A percentile compares a stretch with the other conserved stretches of the same genome.
phyloP scores from a whole-genome alignment of 2,329 filamentous ascomycete species.

The Talaromyces sp. region DNA sequence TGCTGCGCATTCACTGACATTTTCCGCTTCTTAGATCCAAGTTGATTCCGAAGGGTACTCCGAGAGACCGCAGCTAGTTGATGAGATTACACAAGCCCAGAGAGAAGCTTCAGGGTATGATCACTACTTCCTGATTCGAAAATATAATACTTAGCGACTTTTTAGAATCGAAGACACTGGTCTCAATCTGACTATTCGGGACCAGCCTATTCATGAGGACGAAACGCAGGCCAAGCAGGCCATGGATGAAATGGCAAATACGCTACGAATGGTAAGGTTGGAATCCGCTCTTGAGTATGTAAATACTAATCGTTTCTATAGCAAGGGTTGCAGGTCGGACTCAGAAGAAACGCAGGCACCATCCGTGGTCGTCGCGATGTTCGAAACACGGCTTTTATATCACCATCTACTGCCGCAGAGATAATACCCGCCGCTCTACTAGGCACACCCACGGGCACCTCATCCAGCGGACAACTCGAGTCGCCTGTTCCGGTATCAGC shows the following conservation, averaged over 20 bases:
- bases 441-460: conserved; percentile 2
- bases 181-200: conserved; percentile 48
- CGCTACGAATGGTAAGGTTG: conserved; percentile 40
- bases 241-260: conserved; percentile 48
- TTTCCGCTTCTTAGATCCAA: conserved; percentile 23
- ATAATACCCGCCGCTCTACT: conserved; percentile 21
- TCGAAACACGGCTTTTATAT: conserved; percentile 63
- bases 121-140: too few species aligned
- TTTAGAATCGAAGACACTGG: conserved; percentile 41
- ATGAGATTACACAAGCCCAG: conserved; percentile 45
- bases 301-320: conserved; percentile 23
- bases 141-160: background rate
- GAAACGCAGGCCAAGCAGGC: conserved; percentile 49
- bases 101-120: conserved; percentile 42
- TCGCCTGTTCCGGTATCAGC: conserved; percentile 30
- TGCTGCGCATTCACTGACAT: conserved; percentile 7
- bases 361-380: conserved; percentile 86
- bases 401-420: conserved; percentile 23
- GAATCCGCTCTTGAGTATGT: conserved; percentile 3
- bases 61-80: conserved; percentile 39
- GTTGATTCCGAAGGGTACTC: conserved; percentile 43
- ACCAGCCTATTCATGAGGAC: conserved; percentile 50
- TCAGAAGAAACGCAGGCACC: conserved; percentile 69
- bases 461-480: conserved; percentile 16
- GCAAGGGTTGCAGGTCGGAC: conserved; percentile 49